These are phyloP conservation scores for Didymella segeticola DNA, from an alignment of 2,329 filamentous ascomycete genomes.

Conservation along the genomic window DNA sequence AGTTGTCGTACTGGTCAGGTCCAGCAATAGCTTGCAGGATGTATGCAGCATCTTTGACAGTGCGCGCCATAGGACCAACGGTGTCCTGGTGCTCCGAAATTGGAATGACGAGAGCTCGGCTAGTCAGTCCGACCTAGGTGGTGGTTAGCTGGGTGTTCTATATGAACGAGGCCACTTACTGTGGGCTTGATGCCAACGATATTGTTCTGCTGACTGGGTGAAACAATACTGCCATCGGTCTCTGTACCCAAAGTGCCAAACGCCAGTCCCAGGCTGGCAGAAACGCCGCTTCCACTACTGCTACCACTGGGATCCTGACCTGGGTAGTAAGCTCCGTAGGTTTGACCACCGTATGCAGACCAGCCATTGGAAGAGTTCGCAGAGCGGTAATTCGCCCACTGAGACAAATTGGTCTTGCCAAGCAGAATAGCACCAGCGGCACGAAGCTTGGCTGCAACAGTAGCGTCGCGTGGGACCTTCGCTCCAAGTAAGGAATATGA, in stretches of 20 bases:
- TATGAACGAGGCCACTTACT: slow-evolving; percentile 23
- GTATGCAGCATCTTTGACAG: slow-evolving; percentile 65
- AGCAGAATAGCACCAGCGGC: slow-evolving; percentile 68
- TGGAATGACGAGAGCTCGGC: slow-evolving; percentile 68
- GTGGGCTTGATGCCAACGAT: slow-evolving; percentile 69
- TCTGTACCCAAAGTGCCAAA: slow-evolving; percentile 66
- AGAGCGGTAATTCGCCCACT: slow-evolving; percentile 70
- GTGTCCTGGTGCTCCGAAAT: slow-evolving; percentile 65
- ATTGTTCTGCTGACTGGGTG: slow-evolving; percentile 63
- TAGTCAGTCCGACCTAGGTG: slow-evolving; percentile 62
- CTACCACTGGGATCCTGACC: slow-evolving; percentile 62
- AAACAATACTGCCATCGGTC: slow-evolving; percentile 69
- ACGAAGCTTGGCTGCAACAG: slow-evolving; percentile 65
- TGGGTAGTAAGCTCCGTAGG: slow-evolving; percentile 66
- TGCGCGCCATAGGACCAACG: slow-evolving; percentile 64
- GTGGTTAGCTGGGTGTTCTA: not conserved
- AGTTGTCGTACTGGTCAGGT: slow-evolving; percentile 61
- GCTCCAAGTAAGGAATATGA: slow-evolving; percentile 69
- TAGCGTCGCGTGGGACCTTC: slow-evolving; percentile 63
- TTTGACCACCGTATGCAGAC: slow-evolving; percentile 70
- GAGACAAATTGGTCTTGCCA: slow-evolving; percentile 69
- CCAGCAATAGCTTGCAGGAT: slow-evolving; percentile 66
- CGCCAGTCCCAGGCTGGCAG: slow-evolving; percentile 65
- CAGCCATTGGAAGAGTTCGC: slow-evolving; percentile 67
- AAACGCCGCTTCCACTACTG: slow-evolving; percentile 64